These are phyloP conservation scores for Alopecurus myosuroides DNA, from an alignment of 176 grass and related monocot species.

Conservation along the genomic window DNA sequence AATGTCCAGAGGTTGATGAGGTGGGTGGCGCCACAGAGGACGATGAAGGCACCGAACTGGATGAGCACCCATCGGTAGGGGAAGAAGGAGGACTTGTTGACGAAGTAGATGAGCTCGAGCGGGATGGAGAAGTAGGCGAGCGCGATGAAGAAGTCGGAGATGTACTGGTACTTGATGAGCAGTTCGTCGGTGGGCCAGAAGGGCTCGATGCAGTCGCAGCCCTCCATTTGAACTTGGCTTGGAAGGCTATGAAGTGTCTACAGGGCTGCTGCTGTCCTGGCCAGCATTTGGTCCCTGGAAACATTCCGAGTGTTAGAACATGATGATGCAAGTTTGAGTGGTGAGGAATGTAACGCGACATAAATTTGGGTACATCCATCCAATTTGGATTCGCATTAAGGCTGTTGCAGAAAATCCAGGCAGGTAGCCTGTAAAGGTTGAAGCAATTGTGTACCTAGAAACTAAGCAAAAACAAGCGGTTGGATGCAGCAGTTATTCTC, in stretches of 20 bases:
- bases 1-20: slow-evolving; percentile 77
- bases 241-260: neutral
- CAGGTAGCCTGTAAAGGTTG: neutral
- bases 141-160: slow-evolving; percentile 76
- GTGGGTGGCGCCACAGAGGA: slow-evolving; percentile 72
- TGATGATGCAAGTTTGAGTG: neutral
- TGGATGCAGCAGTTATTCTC: neutral
- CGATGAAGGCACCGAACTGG: slow-evolving; percentile 70
- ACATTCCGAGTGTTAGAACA: neutral
- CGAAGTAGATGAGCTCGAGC: slow-evolving; percentile 67
- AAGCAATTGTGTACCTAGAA: neutral
- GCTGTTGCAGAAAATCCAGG: neutral
- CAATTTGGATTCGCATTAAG: neutral
- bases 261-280: neutral
- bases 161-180: slow-evolving; percentile 68
- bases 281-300: neutral
- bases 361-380: neutral
- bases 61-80: slow-evolving; percentile 71
- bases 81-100: slow-evolving; percentile 75
- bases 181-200: slow-evolving; percentile 64
- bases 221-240: slow-evolving; percentile 30
- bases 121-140: slow-evolving; percentile 75
- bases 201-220: slow-evolving; percentile 73
- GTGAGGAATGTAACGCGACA: too few species aligned
- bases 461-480: neutral